Evolutionary conservation across 2,329 filamentous ascomycete species (phyloP).

Genomic region (Clarireedia sp.): DNA sequence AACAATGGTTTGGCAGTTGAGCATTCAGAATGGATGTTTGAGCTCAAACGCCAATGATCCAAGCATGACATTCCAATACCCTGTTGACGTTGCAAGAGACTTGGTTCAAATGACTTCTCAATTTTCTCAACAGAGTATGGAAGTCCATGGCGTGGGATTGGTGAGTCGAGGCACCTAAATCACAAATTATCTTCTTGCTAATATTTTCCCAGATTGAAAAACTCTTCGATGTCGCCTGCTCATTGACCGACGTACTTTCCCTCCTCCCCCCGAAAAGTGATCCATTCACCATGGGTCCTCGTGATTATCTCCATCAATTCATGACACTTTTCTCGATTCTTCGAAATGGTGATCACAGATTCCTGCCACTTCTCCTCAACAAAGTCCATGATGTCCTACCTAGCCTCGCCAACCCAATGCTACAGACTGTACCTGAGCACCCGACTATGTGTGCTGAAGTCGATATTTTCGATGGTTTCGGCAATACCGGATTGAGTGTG

Average conservation of each 20-base stretch:
- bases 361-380: slow-evolving; percentile 66
- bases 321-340: slow-evolving; percentile 60
- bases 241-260: slow-evolving; percentile 65
- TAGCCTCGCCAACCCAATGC: slow-evolving; percentile 50
- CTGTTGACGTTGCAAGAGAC: slow-evolving; percentile 54
- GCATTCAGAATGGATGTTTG: slow-evolving; percentile 45
- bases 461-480: slow-evolving; percentile 60
- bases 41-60: slow-evolving; percentile 42
- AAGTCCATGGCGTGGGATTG: slow-evolving; percentile 66
- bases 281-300: slow-evolving; percentile 58
- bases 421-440: slow-evolving; percentile 51
- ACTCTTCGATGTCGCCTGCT: slow-evolving; percentile 67
- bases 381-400: slow-evolving; percentile 70
- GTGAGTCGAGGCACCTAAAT: slow-evolving; percentile 38
- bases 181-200: not conserved
- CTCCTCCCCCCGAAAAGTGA: slow-evolving; percentile 49
- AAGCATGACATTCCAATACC: slow-evolving; percentile 54
- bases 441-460: slow-evolving; percentile 33
- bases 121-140: slow-evolving; percentile 65
- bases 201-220: slow-evolving; percentile 56
- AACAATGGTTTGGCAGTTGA: slow-evolving; percentile 55
- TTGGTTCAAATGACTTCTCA: slow-evolving; percentile 58
- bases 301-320: slow-evolving; percentile 65
- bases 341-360: slow-evolving; percentile 68
- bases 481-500: slow-evolving; percentile 49